Percentiles rank a stretch among this genome's conserved stretches.
Conservation (phyloP, 2,329 filamentous ascomycete species). For the Penicillium sclerotiorum region DNA sequence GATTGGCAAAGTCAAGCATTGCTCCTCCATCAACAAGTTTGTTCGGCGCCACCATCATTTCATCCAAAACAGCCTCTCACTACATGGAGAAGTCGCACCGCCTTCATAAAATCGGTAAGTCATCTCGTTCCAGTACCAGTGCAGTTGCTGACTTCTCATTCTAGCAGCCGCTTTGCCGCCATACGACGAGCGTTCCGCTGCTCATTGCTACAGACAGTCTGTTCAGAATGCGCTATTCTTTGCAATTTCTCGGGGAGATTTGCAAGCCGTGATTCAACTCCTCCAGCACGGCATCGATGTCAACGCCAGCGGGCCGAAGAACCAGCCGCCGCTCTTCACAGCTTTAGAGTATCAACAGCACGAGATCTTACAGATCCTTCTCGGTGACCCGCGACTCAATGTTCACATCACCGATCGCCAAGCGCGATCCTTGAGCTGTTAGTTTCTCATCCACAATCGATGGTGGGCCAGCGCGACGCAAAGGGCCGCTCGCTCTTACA, state of each 20-base stretch:
- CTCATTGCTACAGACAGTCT: not conserved
- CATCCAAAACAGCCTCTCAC: not conserved
- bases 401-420: constrained; percentile 1
- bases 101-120: not conserved
- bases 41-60: not conserved
- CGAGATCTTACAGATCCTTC: constrained; percentile 3
- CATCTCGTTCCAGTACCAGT: not conserved
- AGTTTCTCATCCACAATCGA: not conserved
- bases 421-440: not conserved
- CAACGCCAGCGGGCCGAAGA: not conserved
- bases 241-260: not conserved
- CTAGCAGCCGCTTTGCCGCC: not conserved
- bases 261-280: not conserved
- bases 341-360: constrained; percentile 7
- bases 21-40: not conserved
- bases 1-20: not conserved
- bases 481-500: not conserved
- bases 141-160: not conserved
- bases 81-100: not conserved
- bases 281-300: not conserved
- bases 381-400: constrained; percentile 4
- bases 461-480: not conserved
- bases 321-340: constrained; percentile 6
- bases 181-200: not conserved
- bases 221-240: not conserved